Conservation (phyloP, 140 eudicot species). For the Senecio squalidus region DNA sequence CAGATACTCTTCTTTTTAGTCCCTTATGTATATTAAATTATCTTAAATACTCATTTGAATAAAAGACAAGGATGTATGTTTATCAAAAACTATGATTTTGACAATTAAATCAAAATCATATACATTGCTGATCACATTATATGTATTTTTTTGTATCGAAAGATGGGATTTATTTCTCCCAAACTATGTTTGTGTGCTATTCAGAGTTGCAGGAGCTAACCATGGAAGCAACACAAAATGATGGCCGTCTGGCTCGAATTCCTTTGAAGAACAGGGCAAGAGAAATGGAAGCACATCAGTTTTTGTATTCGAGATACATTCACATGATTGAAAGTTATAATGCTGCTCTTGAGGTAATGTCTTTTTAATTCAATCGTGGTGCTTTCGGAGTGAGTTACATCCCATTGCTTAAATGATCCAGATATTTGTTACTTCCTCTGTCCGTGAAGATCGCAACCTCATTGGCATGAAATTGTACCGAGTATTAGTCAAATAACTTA, state of each 20-base stretch:
- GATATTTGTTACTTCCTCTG: too few relatives aligned
- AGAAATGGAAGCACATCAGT: constrained; percentile 68
- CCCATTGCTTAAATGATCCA: too few relatives aligned
- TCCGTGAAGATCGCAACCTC: too few relatives aligned
- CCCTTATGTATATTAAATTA: background rate
- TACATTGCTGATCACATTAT: background rate
- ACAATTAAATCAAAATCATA: background rate
- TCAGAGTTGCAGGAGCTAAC: constrained; percentile 64
- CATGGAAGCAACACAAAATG: constrained; percentile 50
- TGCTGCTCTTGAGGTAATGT: constrained; percentile 40
- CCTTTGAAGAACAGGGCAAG: constrained; percentile 53
- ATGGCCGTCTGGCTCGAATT: constrained; percentile 71
- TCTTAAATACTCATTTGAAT: background rate
- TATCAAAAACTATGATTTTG: background rate
- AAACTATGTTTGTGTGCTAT: constrained; percentile 4
- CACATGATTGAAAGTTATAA: constrained; percentile 36
- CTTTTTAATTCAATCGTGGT: background rate
- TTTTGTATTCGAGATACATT: constrained; percentile 36
- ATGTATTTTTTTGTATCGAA: too few relatives aligned
- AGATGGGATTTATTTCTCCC: background rate
- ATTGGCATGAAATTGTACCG: too few relatives aligned
- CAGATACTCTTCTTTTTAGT: background rate
- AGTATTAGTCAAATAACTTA: too few relatives aligned
- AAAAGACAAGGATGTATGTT: background rate
- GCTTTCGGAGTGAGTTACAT: background rate